A percentile compares a stretch with the other conserved stretches of the same genome.
phyloP scores from a whole-genome alignment of 495 filamentous ascomycete genomes.

The Lasiosphaeria miniovina region DNA sequence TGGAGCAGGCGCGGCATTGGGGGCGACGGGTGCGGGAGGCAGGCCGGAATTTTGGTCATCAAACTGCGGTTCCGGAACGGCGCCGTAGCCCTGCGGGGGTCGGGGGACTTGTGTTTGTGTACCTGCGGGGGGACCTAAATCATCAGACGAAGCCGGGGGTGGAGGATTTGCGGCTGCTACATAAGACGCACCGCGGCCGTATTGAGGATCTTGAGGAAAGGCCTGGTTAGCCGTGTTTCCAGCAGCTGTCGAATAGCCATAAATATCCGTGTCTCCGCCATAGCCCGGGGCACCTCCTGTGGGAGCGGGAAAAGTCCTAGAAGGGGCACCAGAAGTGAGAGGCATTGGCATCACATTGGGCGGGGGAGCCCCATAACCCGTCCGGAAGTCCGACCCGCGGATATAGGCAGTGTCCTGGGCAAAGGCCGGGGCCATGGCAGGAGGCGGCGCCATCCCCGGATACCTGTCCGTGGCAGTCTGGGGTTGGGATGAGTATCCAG shows the following conservation, averaged over 20 bases:
- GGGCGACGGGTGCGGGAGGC: constrained; percentile 19
- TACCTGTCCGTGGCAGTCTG: constrained; percentile 28
- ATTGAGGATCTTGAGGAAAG: constrained; percentile 46
- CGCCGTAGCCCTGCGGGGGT: constrained; percentile 29
- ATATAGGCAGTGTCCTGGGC: constrained; percentile 23
- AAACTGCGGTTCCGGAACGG: constrained; percentile 30
- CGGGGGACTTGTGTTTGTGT: constrained; percentile 28
- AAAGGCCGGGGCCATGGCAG: constrained; percentile 18
- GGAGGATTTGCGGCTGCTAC: constrained; percentile 25
- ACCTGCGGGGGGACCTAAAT: constrained; percentile 52
- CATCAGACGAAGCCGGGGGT: constrained; percentile 44
- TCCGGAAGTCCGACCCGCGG: constrained; percentile 25
- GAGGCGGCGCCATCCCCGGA: constrained; percentile 21
- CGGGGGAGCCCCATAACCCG: constrained; percentile 21
- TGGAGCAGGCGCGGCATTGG: constrained; percentile 27
- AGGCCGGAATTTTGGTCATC: constrained; percentile 23
- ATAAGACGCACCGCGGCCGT: constrained; percentile 48
- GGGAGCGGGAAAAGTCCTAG: constrained; percentile 20
- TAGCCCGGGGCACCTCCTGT: constrained; percentile 20
- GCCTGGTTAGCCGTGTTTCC: constrained; percentile 29
- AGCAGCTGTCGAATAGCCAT: constrained; percentile 32
- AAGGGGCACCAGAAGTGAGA: constrained; percentile 23
- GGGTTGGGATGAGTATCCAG: constrained; percentile 31
- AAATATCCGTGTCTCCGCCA: constrained; percentile 27
- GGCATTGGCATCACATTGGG: constrained; percentile 24